A percentile compares a stretch with the other conserved stretches of the same genome.
Evolutionary conservation across 768 basidiomycete genomes (phyloP).

Genomic region (Sporobolomyces pararoseus): DNA sequence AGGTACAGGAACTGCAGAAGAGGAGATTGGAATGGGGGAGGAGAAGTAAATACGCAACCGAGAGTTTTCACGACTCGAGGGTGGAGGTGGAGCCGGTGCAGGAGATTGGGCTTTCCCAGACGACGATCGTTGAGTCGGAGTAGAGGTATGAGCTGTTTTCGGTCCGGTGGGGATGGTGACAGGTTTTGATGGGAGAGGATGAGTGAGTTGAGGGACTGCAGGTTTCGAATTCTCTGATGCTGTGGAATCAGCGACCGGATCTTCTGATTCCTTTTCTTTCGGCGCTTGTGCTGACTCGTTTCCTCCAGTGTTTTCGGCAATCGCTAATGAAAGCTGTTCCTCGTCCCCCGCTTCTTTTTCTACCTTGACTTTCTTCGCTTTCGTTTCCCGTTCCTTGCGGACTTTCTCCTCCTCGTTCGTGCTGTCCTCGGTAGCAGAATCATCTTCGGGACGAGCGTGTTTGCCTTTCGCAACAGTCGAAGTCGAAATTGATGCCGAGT

Average conservation of each 20-base stretch:
- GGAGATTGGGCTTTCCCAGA: neutral
- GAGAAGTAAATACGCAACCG: slow-evolving; percentile 53
- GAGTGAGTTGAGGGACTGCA: neutral
- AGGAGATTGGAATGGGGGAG: slow-evolving; percentile 45
- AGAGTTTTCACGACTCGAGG: slow-evolving; percentile 48
- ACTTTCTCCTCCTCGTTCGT: slow-evolving; percentile 23
- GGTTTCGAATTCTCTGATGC: neutral
- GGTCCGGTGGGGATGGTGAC: slow-evolving; percentile 48
- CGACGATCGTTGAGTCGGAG: neutral
- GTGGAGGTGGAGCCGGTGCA: neutral
- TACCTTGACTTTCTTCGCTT: slow-evolving; percentile 36
- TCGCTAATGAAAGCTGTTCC: slow-evolving; percentile 1
- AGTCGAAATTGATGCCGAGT: too few relatives aligned
- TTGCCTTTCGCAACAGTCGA: slow-evolving; percentile 11
- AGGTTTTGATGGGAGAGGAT: slow-evolving; percentile 5
- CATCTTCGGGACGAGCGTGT: slow-evolving; percentile 33
- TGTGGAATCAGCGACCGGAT: neutral
- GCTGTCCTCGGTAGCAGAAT: slow-evolving; percentile 8
- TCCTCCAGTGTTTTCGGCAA: too few relatives aligned
- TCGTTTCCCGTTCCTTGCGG: slow-evolving; percentile 10
- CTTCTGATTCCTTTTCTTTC: neutral
- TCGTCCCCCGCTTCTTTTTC: slow-evolving; percentile 8
- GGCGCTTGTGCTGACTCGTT: neutral
- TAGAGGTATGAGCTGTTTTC: neutral
- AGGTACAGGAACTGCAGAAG: neutral